Conservation (phyloP, 2,329 filamentous ascomycete genomes). For the Xylaria arbuscula region DNA sequence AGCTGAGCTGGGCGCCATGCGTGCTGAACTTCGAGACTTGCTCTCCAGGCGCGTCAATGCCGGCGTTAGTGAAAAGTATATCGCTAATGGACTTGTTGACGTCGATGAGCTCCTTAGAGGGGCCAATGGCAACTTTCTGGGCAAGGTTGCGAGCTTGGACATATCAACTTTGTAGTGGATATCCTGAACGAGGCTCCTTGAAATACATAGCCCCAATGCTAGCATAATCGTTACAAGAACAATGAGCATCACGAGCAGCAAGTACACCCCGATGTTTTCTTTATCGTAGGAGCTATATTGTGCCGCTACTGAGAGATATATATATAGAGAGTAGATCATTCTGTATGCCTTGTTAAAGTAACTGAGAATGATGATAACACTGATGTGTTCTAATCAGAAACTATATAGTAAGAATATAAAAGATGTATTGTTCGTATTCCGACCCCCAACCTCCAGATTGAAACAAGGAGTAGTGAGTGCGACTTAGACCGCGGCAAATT, state of each 20-base stretch:
- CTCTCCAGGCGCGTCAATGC: constrained; percentile 81
- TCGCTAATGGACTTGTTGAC: constrained; percentile 87
- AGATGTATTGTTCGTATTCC: too few species aligned
- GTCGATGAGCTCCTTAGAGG: constrained; percentile 75
- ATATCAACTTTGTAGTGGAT: constrained; percentile 50
- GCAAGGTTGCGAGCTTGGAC: constrained; percentile 59
- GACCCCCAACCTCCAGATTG: too few species aligned
- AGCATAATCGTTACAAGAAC: background rate
- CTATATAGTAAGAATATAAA: too few species aligned
- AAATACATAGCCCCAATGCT: background rate
- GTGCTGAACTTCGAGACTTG: constrained; percentile 77
- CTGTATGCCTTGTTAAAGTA: too few species aligned
- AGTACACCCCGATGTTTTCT: background rate
- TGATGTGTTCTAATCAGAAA: background rate
- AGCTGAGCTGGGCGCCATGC: constrained; percentile 75
- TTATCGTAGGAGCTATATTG: background rate
- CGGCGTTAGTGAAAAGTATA: constrained; percentile 87
- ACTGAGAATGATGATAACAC: too few species aligned
- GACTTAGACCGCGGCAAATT: too few species aligned
- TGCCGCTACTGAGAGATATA: background rate
- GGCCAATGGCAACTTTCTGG: constrained; percentile 75
- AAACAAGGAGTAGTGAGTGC: too few species aligned
- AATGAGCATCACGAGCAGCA: background rate
- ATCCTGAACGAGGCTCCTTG: background rate
- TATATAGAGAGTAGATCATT: background rate